phyloP scores from a whole-genome alignment of 345 rosid species.

The Ailanthus altissimus region DNA sequence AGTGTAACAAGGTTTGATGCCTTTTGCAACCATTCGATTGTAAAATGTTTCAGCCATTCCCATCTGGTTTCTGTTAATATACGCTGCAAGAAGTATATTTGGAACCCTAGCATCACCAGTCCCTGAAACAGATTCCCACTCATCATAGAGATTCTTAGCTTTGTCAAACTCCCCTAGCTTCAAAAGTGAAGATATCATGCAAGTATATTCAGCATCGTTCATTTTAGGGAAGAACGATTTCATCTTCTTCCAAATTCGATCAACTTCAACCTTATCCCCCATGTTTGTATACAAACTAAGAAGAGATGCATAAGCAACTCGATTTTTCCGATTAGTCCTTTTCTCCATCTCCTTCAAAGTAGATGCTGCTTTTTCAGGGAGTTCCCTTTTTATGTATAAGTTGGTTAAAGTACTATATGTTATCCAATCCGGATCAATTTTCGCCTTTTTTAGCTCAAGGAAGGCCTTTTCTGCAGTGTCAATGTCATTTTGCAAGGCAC shows the following conservation, averaged over 20 bases:
- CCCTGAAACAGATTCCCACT: conserved; percentile 75
- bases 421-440: conserved; percentile 78
- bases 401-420: conserved; percentile 69
- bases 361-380: conserved; percentile 55
- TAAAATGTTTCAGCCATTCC: conserved; percentile 58
- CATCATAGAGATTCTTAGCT: conserved; percentile 67
- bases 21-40: conserved; percentile 47
- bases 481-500: conserved; percentile 52
- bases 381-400: conserved; percentile 51
- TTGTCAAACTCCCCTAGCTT: conserved; percentile 66
- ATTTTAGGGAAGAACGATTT: conserved; percentile 58
- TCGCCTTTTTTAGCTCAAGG: conserved; percentile 56
- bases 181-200: conserved; percentile 71
- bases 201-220: conserved; percentile 70
- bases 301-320: conserved; percentile 67
- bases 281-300: conserved; percentile 70
- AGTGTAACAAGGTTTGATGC: conserved; percentile 63
- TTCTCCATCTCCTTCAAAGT: conserved; percentile 91
- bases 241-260: conserved; percentile 71
- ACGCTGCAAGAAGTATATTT: conserved; percentile 71
- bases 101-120: conserved; percentile 62
- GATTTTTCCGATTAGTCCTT: conserved; percentile 51
- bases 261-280: conserved; percentile 58
- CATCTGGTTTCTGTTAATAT: conserved; percentile 52
- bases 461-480: conserved; percentile 66